Base-by-base conservation (phyloP, 371 early-diverging fungal species). In the Rhizopus microsporus region DNA sequence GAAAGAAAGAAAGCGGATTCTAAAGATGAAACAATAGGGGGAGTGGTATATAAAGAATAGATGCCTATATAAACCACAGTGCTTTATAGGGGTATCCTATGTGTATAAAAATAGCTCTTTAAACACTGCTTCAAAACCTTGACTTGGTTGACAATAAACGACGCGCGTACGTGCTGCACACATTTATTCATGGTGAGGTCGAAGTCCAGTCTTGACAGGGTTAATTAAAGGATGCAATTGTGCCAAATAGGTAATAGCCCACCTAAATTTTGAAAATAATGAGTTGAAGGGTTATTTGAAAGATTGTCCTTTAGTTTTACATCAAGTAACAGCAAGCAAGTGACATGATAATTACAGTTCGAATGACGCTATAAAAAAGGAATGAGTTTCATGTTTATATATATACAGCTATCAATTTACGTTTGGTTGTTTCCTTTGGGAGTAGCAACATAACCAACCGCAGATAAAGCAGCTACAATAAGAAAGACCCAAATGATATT, bases 201-300 rank as follows among this genome's bases (percentile, higher is more conserved):
- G 74, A 62, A 89, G 73, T 69, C 86, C 85, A 59, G 72, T 74
- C 40, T 86, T 86, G 67, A 71, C 82, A 10, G 90, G 90, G 42
- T 72, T 67, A 45, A 89, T 74, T 48, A 89, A 67, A 32, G 90
- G 90, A 60, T 89, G 81, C 9, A 89, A 74, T 75, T 89, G 90
- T 31, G 88, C 88, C 57, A 89, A 65, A 59, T 89, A 89, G 40
- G 88, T 87, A 63, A 89, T 73, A 4, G 86, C 86, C 90, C 90
- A 89, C 85, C 87, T 88, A 68, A 42, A 45, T 56, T 65, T 35
- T 3, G 9, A 42, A n/a, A 8, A 32, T 32, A 40, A n/a, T 23
- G 49, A 44, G 35, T n/a, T 29, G 34, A 34, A 12, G 7, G 6
- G 13, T 10, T 23, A 30, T 42, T 10, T 15, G 17, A n/a, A 46